Percentiles rank a stretch among this genome's conserved stretches.
These are phyloP conservation scores for Cenchrus fungigraminus DNA, from an alignment of 176 grass and related monocot genomes.

Conservation along the genomic window DNA sequence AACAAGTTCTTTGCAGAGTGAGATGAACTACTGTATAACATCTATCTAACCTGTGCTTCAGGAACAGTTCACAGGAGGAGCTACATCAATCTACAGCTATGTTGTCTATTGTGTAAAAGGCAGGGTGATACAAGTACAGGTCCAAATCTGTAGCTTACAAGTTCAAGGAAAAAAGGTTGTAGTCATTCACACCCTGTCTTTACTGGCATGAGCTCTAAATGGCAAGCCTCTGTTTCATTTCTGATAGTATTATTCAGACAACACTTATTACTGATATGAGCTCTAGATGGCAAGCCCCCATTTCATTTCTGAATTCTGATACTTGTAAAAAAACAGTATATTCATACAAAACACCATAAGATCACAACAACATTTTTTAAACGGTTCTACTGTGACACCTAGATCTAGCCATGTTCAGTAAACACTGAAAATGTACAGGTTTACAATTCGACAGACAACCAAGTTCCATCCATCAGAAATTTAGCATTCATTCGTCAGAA, in stretches of 20 bases:
- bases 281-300: neutral
- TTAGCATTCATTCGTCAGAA: neutral
- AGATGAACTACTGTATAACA: conserved; percentile 14
- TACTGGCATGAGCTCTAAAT: neutral
- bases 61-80: conserved; percentile 16
- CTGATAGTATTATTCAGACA: conserved; percentile 5
- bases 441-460: neutral
- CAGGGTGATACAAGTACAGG: conserved; percentile 2
- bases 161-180: no score
- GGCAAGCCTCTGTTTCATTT: neutral
- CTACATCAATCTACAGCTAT: conserved; percentile 11
- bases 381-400: neutral
- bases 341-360: neutral
- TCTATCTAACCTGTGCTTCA: neutral
- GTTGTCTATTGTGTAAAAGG: conserved; percentile 5
- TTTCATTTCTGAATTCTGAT: neutral
- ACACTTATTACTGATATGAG: neutral
- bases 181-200: no score
- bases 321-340: neutral
- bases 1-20: neutral
- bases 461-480: neutral
- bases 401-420: neutral
- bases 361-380: neutral
- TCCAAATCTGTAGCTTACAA: no score
- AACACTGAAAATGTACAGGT: neutral